These are phyloP conservation scores for Pythium utonaiense DNA, from an alignment of 352 stramenopile species.

Conservation along the genomic window DNA sequence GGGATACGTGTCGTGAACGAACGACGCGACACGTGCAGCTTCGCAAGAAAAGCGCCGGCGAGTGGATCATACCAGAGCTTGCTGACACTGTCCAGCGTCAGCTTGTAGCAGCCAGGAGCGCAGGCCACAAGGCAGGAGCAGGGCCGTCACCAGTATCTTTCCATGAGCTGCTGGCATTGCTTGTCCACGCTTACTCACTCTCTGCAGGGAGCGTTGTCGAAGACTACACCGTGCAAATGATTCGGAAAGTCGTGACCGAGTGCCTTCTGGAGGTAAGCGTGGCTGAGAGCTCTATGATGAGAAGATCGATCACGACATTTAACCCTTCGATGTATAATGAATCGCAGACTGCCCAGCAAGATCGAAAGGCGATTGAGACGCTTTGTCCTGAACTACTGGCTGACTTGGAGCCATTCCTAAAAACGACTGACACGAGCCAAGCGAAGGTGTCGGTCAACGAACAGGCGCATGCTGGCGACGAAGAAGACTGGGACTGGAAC, in stretches of 20 bases:
- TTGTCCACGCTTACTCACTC: conserved; percentile 64
- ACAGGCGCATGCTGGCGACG: conserved; percentile 13
- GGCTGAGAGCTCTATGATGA: no score
- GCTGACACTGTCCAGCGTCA: conserved; percentile 60
- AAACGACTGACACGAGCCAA: neutral
- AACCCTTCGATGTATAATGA: neutral
- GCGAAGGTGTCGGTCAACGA: neutral
- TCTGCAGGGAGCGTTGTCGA: conserved; percentile 44
- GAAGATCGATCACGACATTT: no score
- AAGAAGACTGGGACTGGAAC: conserved; percentile 70
- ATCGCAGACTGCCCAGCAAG: conserved; percentile 2
- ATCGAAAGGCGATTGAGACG: neutral
- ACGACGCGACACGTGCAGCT: conserved; percentile 48
- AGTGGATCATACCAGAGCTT: conserved; percentile 75
- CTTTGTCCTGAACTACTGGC: conserved; percentile 6
- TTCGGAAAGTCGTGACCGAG: conserved; percentile 47
- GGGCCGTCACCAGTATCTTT: conserved; percentile 15
- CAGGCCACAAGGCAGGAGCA: conserved; percentile 17
- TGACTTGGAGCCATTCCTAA: neutral
- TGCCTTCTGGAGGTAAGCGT: conserved; percentile 48
- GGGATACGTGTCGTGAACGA: conserved; percentile 53
- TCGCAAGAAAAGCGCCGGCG: conserved; percentile 34
- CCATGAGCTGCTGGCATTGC: conserved; percentile 45
- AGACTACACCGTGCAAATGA: conserved; percentile 70
- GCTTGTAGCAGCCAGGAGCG: conserved; percentile 17